Evolutionary conservation across 345 rosid species (phyloP).

Genomic region (Citrus medica): DNA sequence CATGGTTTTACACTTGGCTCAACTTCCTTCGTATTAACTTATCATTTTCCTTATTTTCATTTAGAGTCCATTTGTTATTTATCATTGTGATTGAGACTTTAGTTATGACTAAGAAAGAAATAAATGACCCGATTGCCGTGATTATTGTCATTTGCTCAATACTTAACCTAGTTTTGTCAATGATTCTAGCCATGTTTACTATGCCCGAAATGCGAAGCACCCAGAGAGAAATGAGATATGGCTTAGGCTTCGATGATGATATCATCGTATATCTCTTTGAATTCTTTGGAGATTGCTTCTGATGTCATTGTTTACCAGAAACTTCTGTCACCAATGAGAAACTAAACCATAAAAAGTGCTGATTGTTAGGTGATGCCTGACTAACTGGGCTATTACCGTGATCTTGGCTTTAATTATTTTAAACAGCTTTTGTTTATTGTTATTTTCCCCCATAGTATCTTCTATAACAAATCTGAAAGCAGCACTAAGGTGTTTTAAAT

Average conservation of each 20-base stretch:
- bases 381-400: neutral
- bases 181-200: neutral
- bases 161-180: neutral
- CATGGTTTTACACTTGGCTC: neutral
- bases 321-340: neutral
- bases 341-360: no score
- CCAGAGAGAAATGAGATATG: neutral
- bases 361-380: no score
- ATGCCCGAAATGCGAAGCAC: neutral
- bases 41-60: neutral
- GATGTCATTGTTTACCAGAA: neutral
- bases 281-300: no score
- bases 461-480: no score
- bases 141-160: neutral
- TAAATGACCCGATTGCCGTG: neutral
- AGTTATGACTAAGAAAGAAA: neutral
- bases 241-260: neutral
- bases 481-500: no score
- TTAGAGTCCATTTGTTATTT: neutral
- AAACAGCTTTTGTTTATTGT: neutral
- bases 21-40: neutral
- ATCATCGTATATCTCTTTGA: no score
- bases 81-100: neutral
- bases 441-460: neutral
- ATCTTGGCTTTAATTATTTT: no score